Evolutionary conservation across 176 grass and related monocot genomes (phyloP), one percentile per base, ranked within the genome.

Genomic region (Avena insularis): DNA sequence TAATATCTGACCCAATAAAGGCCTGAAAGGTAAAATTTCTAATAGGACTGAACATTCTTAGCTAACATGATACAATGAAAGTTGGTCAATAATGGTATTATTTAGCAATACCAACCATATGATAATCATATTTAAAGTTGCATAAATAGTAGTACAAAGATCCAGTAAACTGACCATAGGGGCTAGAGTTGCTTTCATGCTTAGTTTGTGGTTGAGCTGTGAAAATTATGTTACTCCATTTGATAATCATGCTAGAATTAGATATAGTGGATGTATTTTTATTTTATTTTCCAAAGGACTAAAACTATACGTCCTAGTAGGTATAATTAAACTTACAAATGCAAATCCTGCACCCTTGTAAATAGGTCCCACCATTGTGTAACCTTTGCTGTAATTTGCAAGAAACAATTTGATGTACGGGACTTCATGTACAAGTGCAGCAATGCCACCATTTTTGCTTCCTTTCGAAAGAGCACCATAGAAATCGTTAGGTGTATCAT

Each of bases 391-490:
- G 51, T 95, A 16, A 1, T 91, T 75, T 1, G 71, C 53, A 8
- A 95, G 83, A 84, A 93, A 95, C 6, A 89, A 12, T 70, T 79
- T 89, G 61, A 93, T 65, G 62, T 93, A 95, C 13, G 91, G 63
- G 5, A 71, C 21, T 83, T 77, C 71, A 78, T 81, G 73, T 45
- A 95, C 87, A 4, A 92, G 31, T 5, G 83, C 93, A 73, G 64
- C 79, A 65, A 92, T 36, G 72, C 80, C 87, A 53, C 87, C 89
- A 64, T 79, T 51, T 33, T 65, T 72, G 49, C 51, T 64, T 81
- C 80, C 88, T 0, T 81, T 90, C 0, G 75, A 74, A 53, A 88
- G 80, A 46, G 86, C 86, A 59, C 2, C 46, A 29, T 59, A 16
- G 16, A 90, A 64, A 0, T 86, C 85, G 9, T 90, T 73, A 4